Evolutionary conservation across 2,329 filamentous ascomycete genomes (phyloP).

Genomic region (Aspergillus sojae): DNA sequence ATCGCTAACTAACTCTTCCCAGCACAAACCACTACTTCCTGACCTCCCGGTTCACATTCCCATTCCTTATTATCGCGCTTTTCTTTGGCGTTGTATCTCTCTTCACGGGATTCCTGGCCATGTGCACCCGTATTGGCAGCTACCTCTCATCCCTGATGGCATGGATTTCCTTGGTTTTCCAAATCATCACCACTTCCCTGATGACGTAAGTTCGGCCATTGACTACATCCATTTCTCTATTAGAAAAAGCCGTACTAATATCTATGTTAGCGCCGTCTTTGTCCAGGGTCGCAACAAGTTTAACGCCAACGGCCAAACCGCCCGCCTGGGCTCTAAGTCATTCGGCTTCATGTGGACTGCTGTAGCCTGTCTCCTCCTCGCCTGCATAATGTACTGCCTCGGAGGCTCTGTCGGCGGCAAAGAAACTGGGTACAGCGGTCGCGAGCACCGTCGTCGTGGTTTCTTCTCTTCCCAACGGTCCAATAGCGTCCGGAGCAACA

Average conservation of each 20-base stretch:
- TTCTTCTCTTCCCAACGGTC: slow-evolving; percentile 40
- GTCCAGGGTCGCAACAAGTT: slow-evolving; percentile 62
- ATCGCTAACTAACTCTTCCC: slow-evolving; percentile 1
- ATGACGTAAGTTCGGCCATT: slow-evolving; percentile 62
- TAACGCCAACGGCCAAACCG: slow-evolving; percentile 49
- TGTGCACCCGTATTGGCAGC: slow-evolving; percentile 56
- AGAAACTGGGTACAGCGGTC: slow-evolving; percentile 39
- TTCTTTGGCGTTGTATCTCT: slow-evolving; percentile 65
- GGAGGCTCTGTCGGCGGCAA: slow-evolving; percentile 40
- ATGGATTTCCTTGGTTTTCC: slow-evolving; percentile 60
- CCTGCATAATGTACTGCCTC: slow-evolving; percentile 60
- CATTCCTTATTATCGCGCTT: slow-evolving; percentile 82
- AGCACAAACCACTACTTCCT: slow-evolving; percentile 72
- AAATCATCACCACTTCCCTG: slow-evolving; percentile 57
- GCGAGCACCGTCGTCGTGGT: slow-evolving; percentile 39
- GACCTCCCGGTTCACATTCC: slow-evolving; percentile 89
- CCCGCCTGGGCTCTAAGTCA: slow-evolving; percentile 59
- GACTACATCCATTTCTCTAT: neutral
- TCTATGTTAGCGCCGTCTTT: slow-evolving; percentile 56
- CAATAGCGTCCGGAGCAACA: slow-evolving; percentile 32
- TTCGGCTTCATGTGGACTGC: slow-evolving; percentile 66
- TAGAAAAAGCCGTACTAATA: slow-evolving; percentile 19
- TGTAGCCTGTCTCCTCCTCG: slow-evolving; percentile 57
- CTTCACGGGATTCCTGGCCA: slow-evolving; percentile 48
- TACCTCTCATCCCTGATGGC: slow-evolving; percentile 56